Percentiles rank a stretch among this genome's conserved stretches.
phyloP scores from a whole-genome alignment of 805 yeast species.

The Candida railenensis region DNA sequence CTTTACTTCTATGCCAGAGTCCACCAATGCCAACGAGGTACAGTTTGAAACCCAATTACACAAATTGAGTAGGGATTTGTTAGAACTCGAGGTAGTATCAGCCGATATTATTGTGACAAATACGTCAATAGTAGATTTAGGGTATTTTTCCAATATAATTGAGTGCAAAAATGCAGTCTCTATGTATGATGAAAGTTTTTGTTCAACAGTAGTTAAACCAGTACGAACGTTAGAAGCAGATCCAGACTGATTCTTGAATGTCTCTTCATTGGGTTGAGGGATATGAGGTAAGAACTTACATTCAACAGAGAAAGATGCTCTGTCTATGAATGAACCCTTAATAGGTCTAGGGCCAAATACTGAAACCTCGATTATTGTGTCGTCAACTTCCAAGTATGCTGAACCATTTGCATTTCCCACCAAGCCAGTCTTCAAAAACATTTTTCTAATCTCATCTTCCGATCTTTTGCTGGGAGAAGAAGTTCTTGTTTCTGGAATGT shows the following conservation, averaged over 20 bases:
- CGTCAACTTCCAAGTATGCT: slow-evolving; percentile 68
- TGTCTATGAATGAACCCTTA: slow-evolving; percentile 66
- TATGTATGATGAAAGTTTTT: slow-evolving; percentile 51
- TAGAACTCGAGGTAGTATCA: slow-evolving; percentile 19
- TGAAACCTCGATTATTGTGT: slow-evolving; percentile 61
- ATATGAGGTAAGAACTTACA: slow-evolving; percentile 53
- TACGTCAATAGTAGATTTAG: slow-evolving; percentile 85
- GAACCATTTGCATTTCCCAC: slow-evolving; percentile 80
- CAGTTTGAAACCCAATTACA: slow-evolving; percentile 58
- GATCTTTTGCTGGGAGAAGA: slow-evolving; percentile 11
- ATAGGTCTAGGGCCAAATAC: slow-evolving; percentile 90
- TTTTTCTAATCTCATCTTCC: slow-evolving; percentile 30
- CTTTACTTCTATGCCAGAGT: slow-evolving; percentile 77
- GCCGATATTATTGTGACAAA: slow-evolving; percentile 66
- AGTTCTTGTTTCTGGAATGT: slow-evolving; percentile 4
- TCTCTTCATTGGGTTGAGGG: slow-evolving; percentile 35
- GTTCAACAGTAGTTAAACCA: slow-evolving; percentile 39
- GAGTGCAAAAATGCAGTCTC: slow-evolving; percentile 52
- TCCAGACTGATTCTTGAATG: slow-evolving; percentile 18
- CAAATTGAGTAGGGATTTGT: slow-evolving; percentile 35
- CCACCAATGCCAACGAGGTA: slow-evolving; percentile 72
- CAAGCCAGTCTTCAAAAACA: slow-evolving; percentile 63
- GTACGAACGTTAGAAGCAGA: slow-evolving; percentile 24
- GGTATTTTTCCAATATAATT: slow-evolving; percentile 68
- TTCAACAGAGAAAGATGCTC: slow-evolving; percentile 65